phyloP scores from a whole-genome alignment of 441 rosid genomes.

The Erysimum cheiri region DNA sequence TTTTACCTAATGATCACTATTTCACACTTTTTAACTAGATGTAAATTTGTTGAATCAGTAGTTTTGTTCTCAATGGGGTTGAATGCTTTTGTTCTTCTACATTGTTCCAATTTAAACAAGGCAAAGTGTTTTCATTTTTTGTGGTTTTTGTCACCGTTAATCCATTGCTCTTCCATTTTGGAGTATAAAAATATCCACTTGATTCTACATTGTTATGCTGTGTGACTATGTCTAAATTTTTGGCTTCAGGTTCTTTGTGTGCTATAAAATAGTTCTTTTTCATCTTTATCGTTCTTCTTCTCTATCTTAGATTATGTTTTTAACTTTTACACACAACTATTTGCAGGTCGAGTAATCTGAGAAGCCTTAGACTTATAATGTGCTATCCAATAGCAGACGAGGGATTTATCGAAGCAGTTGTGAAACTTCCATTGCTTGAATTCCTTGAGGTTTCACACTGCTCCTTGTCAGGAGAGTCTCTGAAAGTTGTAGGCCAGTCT shows the following conservation, averaged over 20 bases:
- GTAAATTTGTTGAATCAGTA: neutral
- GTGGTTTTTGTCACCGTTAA: neutral
- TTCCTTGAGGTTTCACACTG: slow-evolving; percentile 56
- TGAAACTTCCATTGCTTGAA: slow-evolving; percentile 58
- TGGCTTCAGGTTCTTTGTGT: slow-evolving; percentile 6
- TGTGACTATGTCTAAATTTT: no score
- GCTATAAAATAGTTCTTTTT: neutral
- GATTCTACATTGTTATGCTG: neutral
- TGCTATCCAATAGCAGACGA: slow-evolving; percentile 47
- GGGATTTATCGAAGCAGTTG: slow-evolving; percentile 50
- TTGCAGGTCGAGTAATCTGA: slow-evolving; percentile 58
- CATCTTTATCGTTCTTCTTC: neutral
- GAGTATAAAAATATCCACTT: neutral
- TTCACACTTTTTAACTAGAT: neutral
- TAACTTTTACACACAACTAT: neutral
- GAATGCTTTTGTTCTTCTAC: no score
- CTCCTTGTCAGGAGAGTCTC: slow-evolving; percentile 39
- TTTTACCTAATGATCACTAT: neutral
- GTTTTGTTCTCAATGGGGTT: neutral
- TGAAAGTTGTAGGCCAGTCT: slow-evolving; percentile 47
- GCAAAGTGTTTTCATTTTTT: no score
- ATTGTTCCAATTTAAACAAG: no score
- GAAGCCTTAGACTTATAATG: slow-evolving; percentile 49
- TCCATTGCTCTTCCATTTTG: neutral
- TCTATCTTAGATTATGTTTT: neutral